Conservation (phyloP, 768 basidiomycete species). For the Boletus sp. region DNA sequence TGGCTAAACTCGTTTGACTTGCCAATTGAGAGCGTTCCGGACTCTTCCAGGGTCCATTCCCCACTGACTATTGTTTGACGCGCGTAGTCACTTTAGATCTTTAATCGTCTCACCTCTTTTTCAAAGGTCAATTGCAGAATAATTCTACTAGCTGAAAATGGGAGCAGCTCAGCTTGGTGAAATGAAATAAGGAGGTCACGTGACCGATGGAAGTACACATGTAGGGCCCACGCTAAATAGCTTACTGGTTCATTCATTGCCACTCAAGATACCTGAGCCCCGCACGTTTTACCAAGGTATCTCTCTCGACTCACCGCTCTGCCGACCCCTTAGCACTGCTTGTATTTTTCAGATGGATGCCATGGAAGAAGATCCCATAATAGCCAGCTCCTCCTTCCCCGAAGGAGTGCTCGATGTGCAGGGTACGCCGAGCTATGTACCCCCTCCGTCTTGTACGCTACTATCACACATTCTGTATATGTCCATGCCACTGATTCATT, state of each 20-base stretch:
- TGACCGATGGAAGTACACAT: slow-evolving; percentile 9
- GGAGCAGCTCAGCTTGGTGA: too few species aligned
- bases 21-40: too few species aligned
- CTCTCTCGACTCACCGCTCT: neutral
- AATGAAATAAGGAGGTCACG: slow-evolving; percentile 13
- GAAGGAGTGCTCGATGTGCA: slow-evolving; percentile 19
- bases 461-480: neutral
- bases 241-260: slow-evolving; percentile 9
- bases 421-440: slow-evolving; percentile 10
- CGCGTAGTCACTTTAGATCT: neutral
- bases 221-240: neutral
- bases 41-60: neutral
- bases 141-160: too few species aligned
- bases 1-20: neutral
- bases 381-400: slow-evolving; percentile 21
- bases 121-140: neutral
- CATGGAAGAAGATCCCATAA: slow-evolving; percentile 34
- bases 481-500: slow-evolving; percentile 10
- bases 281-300: slow-evolving; percentile 6
- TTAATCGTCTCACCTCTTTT: neutral
- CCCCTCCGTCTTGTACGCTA: slow-evolving; percentile 21
- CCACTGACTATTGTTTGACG: neutral
- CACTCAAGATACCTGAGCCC: slow-evolving; percentile 23
- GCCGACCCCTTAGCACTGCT: neutral
- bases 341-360: slow-evolving; percentile 27